Conservation (phyloP, 2,329 filamentous ascomycete species). For the Hypoxylon sp. region DNA sequence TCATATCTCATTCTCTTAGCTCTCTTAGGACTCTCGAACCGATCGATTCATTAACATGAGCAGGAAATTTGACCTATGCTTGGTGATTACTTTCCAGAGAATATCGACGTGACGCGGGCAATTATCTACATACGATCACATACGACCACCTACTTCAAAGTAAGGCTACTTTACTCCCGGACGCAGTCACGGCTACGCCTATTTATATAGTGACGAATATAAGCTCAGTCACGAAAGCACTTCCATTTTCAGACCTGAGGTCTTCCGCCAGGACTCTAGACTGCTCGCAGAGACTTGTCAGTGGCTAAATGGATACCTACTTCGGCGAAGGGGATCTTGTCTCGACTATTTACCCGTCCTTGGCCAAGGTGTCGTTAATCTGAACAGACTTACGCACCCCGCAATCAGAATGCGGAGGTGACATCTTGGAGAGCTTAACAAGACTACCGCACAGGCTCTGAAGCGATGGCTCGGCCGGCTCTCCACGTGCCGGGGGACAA, state of each 20-base stretch:
- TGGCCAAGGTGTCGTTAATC: slow-evolving; percentile 30
- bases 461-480: slow-evolving; percentile 15
- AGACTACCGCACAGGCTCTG: slow-evolving; percentile 27
- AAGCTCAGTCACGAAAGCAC: background rate
- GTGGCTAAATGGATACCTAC: slow-evolving; percentile 41
- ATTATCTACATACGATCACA: background rate
- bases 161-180: background rate
- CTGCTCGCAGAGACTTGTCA: slow-evolving; percentile 12
- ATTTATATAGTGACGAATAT: background rate
- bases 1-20: background rate
- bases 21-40: background rate
- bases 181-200: background rate
- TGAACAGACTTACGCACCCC: slow-evolving; percentile 30
- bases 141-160: background rate
- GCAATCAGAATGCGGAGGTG: slow-evolving; percentile 37
- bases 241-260: slow-evolving; percentile 17
- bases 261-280: slow-evolving; percentile 20
- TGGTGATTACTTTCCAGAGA: background rate
- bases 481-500: slow-evolving; percentile 21
- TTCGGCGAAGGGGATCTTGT: slow-evolving; percentile 37
- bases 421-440: slow-evolving; percentile 33
- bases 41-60: background rate
- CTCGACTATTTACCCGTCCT: slow-evolving; percentile 41
- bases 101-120: background rate
- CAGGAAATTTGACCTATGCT: background rate